Conservation (phyloP, 768 basidiomycete species). For the Boletellus sp. region DNA sequence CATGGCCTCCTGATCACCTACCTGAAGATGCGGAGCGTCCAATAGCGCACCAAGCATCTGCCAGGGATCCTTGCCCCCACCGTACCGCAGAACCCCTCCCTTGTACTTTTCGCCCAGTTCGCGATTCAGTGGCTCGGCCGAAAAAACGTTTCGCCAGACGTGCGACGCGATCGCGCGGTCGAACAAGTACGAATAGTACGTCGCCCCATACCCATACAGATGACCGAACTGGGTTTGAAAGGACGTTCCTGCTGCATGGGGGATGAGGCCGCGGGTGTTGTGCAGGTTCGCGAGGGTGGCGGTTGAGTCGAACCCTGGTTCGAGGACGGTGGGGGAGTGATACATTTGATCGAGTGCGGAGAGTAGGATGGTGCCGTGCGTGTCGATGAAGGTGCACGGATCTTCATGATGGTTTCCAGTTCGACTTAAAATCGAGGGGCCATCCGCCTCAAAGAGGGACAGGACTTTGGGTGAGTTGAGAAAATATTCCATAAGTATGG, state of each 20-base stretch:
- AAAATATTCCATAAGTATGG: constrained; percentile 98
- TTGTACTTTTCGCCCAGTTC: constrained; percentile 81
- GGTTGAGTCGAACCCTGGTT: constrained; percentile 70
- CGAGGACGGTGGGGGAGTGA: constrained; percentile 64
- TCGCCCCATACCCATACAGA: constrained; percentile 93
- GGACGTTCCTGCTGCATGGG: constrained; percentile 78
- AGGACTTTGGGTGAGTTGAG: constrained; percentile 81
- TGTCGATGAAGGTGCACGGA: constrained; percentile 81
- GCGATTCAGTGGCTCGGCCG: constrained; percentile 60
- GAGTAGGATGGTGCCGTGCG: constrained; percentile 86
- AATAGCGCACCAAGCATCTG: constrained; percentile 78
- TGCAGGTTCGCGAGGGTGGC: constrained; percentile 56
- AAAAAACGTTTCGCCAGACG: constrained; percentile 82
- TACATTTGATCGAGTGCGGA: constrained; percentile 87
- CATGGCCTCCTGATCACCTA: constrained; percentile 83
- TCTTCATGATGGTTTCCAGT: constrained; percentile 68
- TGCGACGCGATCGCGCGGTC: constrained; percentile 93
- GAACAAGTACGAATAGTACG: constrained; percentile 96
- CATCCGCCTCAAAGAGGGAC: constrained; percentile 65
- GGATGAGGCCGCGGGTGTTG: constrained; percentile 71
- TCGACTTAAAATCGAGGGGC: constrained; percentile 42
- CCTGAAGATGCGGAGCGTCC: constrained; percentile 55
- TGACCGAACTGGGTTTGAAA: constrained; percentile 98
- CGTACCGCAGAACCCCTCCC: constrained; percentile 66
- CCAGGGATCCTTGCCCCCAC: constrained; percentile 95